A percentile compares a stretch with the other conserved stretches of the same genome.
phyloP scores from a whole-genome alignment of 306 rosid genomes.

The Medicago arabica region DNA sequence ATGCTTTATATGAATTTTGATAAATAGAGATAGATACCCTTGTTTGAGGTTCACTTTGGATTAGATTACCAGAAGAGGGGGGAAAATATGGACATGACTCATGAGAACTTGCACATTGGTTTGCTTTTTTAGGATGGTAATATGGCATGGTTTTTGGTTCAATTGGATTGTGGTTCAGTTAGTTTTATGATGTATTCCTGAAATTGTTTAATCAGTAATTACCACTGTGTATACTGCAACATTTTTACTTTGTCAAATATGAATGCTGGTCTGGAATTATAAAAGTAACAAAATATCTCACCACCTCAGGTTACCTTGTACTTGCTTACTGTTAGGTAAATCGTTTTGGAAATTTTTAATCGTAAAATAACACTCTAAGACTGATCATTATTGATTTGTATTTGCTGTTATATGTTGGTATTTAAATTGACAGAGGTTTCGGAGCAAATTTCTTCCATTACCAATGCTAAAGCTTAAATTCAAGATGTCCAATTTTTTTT shows the following conservation, averaged over 20 bases:
- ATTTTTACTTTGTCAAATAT: conserved; percentile 6
- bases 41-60: conserved; percentile 45
- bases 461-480: too few species aligned
- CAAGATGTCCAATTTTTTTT: too few species aligned
- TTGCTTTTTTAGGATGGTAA: conserved; percentile 41
- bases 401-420: too few species aligned
- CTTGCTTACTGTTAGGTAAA: conserved; percentile 2
- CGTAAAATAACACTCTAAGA: too few species aligned
- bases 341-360: too few species aligned
- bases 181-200: conserved; percentile 24
- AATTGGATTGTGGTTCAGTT: conserved; percentile 33
- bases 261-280: conserved; percentile 24
- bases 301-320: conserved; percentile 17
- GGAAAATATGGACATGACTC: not conserved
- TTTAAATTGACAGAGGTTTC: too few species aligned
- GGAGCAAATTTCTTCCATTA: too few species aligned
- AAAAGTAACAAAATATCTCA: conserved; percentile 6
- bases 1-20: conserved; percentile 36
- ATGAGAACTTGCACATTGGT: conserved; percentile 22
- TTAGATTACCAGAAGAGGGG: conserved; percentile 23
- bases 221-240: conserved; percentile 13
- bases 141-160: conserved; percentile 26
- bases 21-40: conserved; percentile 40
- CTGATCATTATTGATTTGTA: too few species aligned
- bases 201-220: conserved; percentile 20